phyloP scores from a whole-genome alignment of 768 basidiomycete genomes.

The Dictyophora rubrovolvata region DNA sequence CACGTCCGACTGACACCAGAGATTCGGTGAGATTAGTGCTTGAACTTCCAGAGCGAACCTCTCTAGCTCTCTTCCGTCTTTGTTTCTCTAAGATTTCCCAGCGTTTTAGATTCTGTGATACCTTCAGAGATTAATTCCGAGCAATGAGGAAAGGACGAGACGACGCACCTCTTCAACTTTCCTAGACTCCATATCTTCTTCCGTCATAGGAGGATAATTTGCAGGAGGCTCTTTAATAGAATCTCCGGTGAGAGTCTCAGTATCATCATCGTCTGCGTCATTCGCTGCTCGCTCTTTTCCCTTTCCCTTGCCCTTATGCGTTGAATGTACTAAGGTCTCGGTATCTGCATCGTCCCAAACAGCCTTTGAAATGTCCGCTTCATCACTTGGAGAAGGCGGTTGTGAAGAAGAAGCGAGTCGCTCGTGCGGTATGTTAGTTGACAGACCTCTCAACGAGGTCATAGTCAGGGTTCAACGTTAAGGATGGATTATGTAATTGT shows the following conservation, averaged over 20 bases:
- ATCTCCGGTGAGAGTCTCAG: slow-evolving; percentile 16
- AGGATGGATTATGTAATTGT: neutral
- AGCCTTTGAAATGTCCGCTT: slow-evolving; percentile 26
- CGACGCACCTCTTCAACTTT: slow-evolving; percentile 58
- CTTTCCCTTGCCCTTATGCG: slow-evolving; percentile 24
- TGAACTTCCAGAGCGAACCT: slow-evolving; percentile 27
- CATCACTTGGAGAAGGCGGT: slow-evolving; percentile 31
- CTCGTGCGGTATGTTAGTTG: slow-evolving; percentile 2
- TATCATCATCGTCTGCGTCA: slow-evolving; percentile 20
- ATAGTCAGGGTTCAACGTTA: neutral
- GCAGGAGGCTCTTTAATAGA: slow-evolving; percentile 10
- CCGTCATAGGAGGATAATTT: slow-evolving; percentile 55
- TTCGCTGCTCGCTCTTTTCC: slow-evolving; percentile 21
- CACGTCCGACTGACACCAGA: slow-evolving; percentile 45
- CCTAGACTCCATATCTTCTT: slow-evolving; percentile 58
- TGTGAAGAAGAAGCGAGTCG: slow-evolving; percentile 26
- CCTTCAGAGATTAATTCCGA: neutral
- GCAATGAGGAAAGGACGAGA: neutral
- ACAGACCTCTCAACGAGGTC: neutral
- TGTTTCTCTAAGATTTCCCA: slow-evolving; percentile 76
- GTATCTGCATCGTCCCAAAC: slow-evolving; percentile 21
- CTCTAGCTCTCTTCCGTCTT: slow-evolving; percentile 62
- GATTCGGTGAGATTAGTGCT: slow-evolving; percentile 20
- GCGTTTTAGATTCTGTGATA: slow-evolving; percentile 52
- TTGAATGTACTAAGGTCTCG: slow-evolving; percentile 14